A percentile compares a stretch with the other conserved stretches of the same genome.
Evolutionary conservation across 768 basidiomycete species (phyloP).

Genomic region (Cyclocybe cylindracea): DNA sequence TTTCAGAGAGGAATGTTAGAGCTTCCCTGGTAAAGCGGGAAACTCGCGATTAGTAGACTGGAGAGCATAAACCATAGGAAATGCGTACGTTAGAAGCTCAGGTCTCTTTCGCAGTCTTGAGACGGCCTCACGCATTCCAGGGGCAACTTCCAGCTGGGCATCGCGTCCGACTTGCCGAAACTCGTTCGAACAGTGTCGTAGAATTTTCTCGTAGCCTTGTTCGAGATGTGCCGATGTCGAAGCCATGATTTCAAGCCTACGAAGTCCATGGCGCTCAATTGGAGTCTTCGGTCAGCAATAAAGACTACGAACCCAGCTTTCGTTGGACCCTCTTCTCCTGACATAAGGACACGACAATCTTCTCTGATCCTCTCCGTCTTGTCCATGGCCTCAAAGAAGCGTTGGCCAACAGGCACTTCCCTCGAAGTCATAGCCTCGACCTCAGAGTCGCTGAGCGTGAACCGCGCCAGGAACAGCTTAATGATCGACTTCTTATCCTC

Average conservation of each 20-base stretch:
- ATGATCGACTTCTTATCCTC: conserved; percentile 76
- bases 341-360: conserved; percentile 86
- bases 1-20: conserved; percentile 72
- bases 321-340: conserved; percentile 79
- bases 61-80: not conserved
- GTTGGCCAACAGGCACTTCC: conserved; percentile 70
- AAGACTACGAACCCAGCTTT: conserved; percentile 60
- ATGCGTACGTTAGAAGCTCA: conserved; percentile 69
- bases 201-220: conserved; percentile 86
- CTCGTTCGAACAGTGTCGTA: conserved; percentile 83
- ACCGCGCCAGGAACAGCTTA: conserved; percentile 76
- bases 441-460: conserved; percentile 80
- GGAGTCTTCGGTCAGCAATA: not conserved
- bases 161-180: conserved; percentile 81
- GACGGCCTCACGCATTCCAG: conserved; percentile 71
- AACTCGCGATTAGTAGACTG: not conserved
- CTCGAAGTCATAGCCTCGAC: conserved; percentile 73
- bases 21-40: conserved; percentile 51
- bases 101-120: conserved; percentile 73
- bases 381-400: conserved; percentile 86
- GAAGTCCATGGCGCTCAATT: not conserved
- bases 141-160: conserved; percentile 66
- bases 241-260: conserved; percentile 86
- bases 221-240: conserved; percentile 82
- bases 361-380: conserved; percentile 79